Conservation (phyloP, 2,329 filamentous ascomycete genomes). For the Orbilia oligospora region DNA sequence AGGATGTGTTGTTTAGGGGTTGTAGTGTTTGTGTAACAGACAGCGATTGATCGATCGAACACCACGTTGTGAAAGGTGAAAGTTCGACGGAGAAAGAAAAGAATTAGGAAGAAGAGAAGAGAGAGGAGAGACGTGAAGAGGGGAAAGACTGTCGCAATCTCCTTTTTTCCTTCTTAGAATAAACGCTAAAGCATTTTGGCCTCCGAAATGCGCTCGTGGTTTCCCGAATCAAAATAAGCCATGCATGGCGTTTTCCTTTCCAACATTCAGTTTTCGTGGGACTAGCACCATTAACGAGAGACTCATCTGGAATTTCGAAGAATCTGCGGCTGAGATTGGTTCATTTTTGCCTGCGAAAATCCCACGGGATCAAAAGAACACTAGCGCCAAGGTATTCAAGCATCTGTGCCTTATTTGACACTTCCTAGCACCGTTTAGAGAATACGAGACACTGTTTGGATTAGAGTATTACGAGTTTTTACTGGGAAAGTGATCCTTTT, state of each 20-base stretch:
- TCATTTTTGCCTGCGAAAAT: conserved; percentile 39
- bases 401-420: conserved; percentile 1
- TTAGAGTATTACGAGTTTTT: neutral
- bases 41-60: neutral
- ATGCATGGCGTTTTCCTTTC: neutral
- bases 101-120: neutral
- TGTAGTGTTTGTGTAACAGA: conserved; percentile 36
- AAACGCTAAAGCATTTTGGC: conserved; percentile 24
- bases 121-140: neutral
- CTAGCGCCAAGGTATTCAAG: conserved; percentile 30
- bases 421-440: neutral
- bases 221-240: neutral
- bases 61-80: neutral
- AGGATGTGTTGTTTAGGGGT: conserved; percentile 36
- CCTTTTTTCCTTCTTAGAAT: neutral
- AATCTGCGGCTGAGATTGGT: conserved; percentile 60
- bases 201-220: conserved; percentile 56
- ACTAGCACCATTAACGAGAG: too few species aligned
- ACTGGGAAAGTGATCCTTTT: neutral
- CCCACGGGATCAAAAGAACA: conserved; percentile 40
- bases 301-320: neutral
- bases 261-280: neutral
- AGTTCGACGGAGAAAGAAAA: neutral
- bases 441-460: too few species aligned
- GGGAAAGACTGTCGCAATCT: conserved; percentile 1